Evolutionary conservation across 2,329 filamentous ascomycete species (phyloP).

Genomic region (Nothomitra cinnamomea): DNA sequence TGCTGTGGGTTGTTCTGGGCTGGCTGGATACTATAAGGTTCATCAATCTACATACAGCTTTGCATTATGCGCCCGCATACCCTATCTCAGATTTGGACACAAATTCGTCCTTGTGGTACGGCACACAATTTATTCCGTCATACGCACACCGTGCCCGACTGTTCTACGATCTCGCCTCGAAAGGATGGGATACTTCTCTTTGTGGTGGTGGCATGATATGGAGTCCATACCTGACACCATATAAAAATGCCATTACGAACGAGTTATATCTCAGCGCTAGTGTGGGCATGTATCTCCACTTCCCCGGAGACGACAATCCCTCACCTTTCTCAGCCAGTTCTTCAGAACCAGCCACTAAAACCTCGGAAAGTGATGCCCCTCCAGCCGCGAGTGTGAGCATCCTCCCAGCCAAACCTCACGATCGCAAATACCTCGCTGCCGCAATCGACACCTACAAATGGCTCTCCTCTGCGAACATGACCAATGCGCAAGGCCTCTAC

Average conservation of each 20-base stretch:
- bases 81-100: background rate
- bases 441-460: conserved; percentile 67
- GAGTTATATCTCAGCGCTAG: conserved; percentile 76
- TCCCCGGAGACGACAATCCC: conserved; percentile 60
- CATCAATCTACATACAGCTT: conserved; percentile 46
- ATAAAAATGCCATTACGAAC: conserved; percentile 96
- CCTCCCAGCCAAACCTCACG: conserved; percentile 26
- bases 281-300: conserved; percentile 76
- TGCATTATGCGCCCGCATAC: conserved; percentile 34
- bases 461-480: conserved; percentile 69
- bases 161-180: conserved; percentile 67
- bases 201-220: conserved; percentile 84
- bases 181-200: conserved; percentile 65
- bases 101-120: conserved; percentile 44
- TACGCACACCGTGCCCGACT: conserved; percentile 71
- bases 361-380: conserved; percentile 4
- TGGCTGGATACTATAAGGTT: conserved; percentile 77
- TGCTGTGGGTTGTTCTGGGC: conserved; percentile 84
- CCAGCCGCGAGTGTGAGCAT: conserved; percentile 10
- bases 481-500: conserved; percentile 55
- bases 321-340: conserved; percentile 40
- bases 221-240: conserved; percentile 64
- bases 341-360: conserved; percentile 10
- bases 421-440: conserved; percentile 51
- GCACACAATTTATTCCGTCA: conserved; percentile 51